Evolutionary conservation across 2,329 filamentous ascomycete genomes (phyloP).

Genomic region (Ophiostoma ips): DNA sequence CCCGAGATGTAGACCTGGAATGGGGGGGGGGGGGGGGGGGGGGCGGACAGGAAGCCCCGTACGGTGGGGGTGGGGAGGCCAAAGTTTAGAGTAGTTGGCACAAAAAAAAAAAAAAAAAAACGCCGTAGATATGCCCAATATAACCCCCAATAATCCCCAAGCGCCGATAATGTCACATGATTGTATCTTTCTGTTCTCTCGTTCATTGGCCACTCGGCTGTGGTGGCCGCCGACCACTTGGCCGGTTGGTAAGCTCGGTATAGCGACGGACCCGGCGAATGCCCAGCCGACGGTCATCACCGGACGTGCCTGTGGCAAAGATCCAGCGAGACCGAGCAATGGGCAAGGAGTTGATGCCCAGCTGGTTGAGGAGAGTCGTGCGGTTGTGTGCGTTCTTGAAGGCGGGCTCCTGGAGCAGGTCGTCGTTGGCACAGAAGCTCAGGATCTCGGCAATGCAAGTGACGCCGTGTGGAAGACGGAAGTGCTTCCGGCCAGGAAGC

Average conservation of each 20-base stretch:
- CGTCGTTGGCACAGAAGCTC: slow-evolving; percentile 61
- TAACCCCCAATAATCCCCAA: not conserved
- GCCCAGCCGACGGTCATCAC: slow-evolving; percentile 26
- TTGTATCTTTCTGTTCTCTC: no score
- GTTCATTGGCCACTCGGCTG: not conserved
- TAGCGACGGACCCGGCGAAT: slow-evolving; percentile 31
- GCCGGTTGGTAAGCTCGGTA: slow-evolving; percentile 24
- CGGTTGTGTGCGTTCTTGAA: slow-evolving; percentile 55
- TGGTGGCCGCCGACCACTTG: slow-evolving; percentile 8
- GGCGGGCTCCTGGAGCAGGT: slow-evolving; percentile 55
- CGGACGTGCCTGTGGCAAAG: slow-evolving; percentile 28
- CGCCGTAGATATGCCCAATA: no score
- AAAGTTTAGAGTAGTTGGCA: no score
- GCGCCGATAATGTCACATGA: no score
- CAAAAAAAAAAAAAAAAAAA: no score
- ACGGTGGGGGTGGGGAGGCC: no score
- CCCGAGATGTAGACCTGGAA: slow-evolving; percentile 75
- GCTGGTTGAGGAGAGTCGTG: slow-evolving; percentile 51
- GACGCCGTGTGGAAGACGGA: slow-evolving; percentile 59
- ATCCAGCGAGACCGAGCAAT: slow-evolving; percentile 39
- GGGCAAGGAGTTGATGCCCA: slow-evolving; percentile 40
- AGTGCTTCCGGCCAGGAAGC: slow-evolving; percentile 38
- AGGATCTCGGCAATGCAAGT: slow-evolving; percentile 63
- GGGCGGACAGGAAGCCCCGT: no score
- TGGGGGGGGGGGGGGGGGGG: no score